Conservation (phyloP, 345 rosid species). For the Eucalyptus lansdowneana region DNA sequence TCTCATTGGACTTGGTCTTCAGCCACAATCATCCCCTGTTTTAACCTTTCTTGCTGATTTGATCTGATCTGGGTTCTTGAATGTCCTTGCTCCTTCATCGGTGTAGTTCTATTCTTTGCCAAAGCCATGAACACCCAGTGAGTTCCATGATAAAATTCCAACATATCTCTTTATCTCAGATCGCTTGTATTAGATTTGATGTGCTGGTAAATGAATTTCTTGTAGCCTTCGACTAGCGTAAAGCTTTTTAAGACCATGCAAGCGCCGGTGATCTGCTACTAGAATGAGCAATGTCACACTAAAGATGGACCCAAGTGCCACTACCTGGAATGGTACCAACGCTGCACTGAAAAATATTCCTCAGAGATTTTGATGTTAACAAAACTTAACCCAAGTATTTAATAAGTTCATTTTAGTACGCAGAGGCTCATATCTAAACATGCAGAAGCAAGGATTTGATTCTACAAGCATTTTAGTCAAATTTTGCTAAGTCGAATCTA, state of each 20-base stretch:
- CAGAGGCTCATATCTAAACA: neutral
- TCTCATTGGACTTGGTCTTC: neutral
- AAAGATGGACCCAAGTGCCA: neutral
- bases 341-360: neutral
- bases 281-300: neutral
- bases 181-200: neutral
- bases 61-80: neutral
- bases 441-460: neutral
- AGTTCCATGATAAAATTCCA: neutral
- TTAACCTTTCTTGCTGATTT: neutral
- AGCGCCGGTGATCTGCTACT: neutral
- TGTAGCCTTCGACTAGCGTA: too few relatives aligned
- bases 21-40: neutral
- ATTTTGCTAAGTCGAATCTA: neutral
- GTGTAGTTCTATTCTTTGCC: neutral
- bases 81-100: neutral
- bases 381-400: neutral
- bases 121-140: neutral
- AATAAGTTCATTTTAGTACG: neutral
- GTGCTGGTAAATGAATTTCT: neutral
- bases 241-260: neutral
- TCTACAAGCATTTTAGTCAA: neutral
- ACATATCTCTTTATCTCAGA: neutral
- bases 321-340: neutral
- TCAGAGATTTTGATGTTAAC: neutral